Conservation (phyloP, 345 rosid genomes). For the Odontarrhena argentea region DNA sequence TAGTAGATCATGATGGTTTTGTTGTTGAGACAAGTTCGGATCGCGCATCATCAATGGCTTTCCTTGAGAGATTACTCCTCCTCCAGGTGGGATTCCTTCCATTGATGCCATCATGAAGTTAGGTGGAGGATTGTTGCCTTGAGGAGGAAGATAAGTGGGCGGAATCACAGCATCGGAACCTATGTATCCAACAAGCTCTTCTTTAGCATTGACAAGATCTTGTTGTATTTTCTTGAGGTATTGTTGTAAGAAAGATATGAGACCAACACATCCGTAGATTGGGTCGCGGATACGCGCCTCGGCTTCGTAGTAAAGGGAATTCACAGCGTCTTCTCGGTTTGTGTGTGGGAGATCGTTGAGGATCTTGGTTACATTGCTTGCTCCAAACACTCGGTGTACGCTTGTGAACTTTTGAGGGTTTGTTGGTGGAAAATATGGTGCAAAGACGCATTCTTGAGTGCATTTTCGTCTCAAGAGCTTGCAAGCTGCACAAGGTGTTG, state of each 20-base stretch:
- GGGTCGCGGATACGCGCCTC: constrained; percentile 88
- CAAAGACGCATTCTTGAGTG: constrained; percentile 78
- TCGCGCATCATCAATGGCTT: constrained; percentile 46
- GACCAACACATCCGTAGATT: constrained; percentile 80
- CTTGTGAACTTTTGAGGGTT: constrained; percentile 64
- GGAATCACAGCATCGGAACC: constrained; percentile 52
- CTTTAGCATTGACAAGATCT: constrained; percentile 56
- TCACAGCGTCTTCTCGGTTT: constrained; percentile 74
- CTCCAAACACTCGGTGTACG: constrained; percentile 69
- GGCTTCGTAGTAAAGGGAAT: constrained; percentile 76
- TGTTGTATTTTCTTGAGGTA: constrained; percentile 52
- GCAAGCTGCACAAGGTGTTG: constrained; percentile 87
- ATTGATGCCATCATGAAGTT: constrained; percentile 47
- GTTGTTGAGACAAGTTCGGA: constrained; percentile 38
- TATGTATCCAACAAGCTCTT: constrained; percentile 57
- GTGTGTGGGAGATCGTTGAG: constrained; percentile 57
- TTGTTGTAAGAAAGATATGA: constrained; percentile 69
- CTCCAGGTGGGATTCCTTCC: constrained; percentile 55
- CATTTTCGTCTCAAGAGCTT: constrained; percentile 73
- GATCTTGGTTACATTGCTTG: constrained; percentile 76
- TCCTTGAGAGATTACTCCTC: constrained; percentile 39
- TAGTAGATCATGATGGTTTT: constrained; percentile 22
- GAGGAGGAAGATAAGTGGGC: constrained; percentile 45
- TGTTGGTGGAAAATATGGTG: constrained; percentile 82
- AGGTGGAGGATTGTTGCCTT: constrained; percentile 45